Evolutionary conservation across 2,329 filamentous ascomycete species (phyloP).

Genomic region (Aspergillus aculeatinus): DNA sequence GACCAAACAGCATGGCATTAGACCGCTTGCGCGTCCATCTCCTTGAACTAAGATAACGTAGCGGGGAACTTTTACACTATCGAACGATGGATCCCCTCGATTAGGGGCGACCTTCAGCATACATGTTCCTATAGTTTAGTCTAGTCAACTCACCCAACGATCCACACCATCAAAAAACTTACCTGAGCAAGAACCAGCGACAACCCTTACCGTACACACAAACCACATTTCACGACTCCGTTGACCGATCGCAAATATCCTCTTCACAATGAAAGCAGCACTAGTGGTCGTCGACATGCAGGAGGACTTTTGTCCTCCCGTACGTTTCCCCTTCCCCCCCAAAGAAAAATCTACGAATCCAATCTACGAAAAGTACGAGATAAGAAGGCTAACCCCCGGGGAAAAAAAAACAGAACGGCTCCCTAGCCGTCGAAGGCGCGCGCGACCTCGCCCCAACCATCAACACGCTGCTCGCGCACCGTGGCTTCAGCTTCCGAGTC

Average conservation of each 20-base stretch:
- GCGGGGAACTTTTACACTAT: background rate
- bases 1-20: too few species aligned
- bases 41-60: background rate
- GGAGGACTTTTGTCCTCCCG: slow-evolving; percentile 91
- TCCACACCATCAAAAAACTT: background rate
- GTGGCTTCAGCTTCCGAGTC: slow-evolving; percentile 68
- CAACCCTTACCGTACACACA: background rate
- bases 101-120: too few species aligned
- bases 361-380: too few species aligned
- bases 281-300: slow-evolving; percentile 82
- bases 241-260: background rate
- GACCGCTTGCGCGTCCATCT: background rate
- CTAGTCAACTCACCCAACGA: background rate
- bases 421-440: slow-evolving; percentile 76
- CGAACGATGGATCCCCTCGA: background rate
- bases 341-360: slow-evolving; percentile 3
- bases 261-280: slow-evolving; percentile 45
- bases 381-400: background rate
- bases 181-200: background rate
- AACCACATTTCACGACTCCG: too few species aligned
- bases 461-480: slow-evolving; percentile 70
- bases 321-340: slow-evolving; percentile 45
- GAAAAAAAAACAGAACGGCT: slow-evolving; percentile 61
- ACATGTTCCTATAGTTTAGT: too few species aligned
- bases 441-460: slow-evolving; percentile 68